phyloP scores from a whole-genome alignment of 306 rosid genomes.

The Macrotyloma uniflorum region DNA sequence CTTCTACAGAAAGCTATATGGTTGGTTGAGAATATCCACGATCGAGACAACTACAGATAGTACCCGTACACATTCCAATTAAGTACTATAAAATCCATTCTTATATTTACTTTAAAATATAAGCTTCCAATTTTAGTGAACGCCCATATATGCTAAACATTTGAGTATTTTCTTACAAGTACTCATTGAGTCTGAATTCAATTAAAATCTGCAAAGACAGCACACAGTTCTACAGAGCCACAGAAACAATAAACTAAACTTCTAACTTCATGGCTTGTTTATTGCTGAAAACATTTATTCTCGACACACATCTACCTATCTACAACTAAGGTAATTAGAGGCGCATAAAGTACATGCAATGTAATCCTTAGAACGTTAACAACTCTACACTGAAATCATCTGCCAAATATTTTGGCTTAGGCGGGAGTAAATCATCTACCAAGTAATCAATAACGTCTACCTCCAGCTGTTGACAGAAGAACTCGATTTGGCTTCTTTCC shows the following conservation, averaged over 20 bases:
- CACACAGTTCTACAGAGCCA: background rate
- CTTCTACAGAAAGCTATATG: too few species aligned
- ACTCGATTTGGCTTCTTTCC: constrained; percentile 84
- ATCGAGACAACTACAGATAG: too few species aligned
- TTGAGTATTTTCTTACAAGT: background rate
- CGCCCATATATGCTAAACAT: too few species aligned
- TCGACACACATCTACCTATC: constrained; percentile 24
- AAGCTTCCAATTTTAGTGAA: too few species aligned
- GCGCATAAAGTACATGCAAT: constrained; percentile 12
- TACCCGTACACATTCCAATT: too few species aligned
- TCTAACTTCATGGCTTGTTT: background rate
- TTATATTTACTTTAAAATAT: too few species aligned
- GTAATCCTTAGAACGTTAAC: background rate
- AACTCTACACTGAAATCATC: background rate
- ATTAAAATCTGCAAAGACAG: background rate
- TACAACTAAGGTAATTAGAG: constrained; percentile 10
- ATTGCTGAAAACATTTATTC: constrained; percentile 28
- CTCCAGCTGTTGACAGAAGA: constrained; percentile 85
- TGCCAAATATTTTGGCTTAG: background rate
- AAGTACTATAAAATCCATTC: too few species aligned
- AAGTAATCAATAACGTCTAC: constrained; percentile 80
- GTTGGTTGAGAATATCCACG: too few species aligned
- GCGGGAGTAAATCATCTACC: background rate
- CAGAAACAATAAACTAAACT: background rate
- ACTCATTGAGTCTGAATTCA: background rate